phyloP scores from a whole-genome alignment of 2,329 filamentous ascomycete species.

The Claviceps spartinae region DNA sequence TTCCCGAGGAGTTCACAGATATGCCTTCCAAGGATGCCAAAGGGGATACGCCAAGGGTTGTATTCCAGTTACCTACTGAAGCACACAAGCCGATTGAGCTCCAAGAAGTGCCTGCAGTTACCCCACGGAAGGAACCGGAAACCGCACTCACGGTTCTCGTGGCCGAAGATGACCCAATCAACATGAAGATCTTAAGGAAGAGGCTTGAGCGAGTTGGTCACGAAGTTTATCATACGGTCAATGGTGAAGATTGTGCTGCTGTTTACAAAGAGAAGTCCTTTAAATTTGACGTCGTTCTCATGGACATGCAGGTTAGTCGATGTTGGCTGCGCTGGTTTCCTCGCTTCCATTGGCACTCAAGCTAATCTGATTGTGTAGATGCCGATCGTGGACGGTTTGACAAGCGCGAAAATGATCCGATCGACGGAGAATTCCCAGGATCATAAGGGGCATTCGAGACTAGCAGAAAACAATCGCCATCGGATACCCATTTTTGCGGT shows the following conservation, averaged over 20 bases:
- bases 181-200: conserved; percentile 70
- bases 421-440: conserved; percentile 46
- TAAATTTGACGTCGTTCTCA: conserved; percentile 66
- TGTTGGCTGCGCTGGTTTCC: not conserved
- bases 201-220: conserved; percentile 66
- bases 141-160: conserved; percentile 50
- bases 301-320: conserved; percentile 78
- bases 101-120: conserved; percentile 11
- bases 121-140: conserved; percentile 10
- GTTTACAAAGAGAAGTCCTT: conserved; percentile 50
- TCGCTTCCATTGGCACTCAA: not conserved
- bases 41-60: conserved; percentile 19
- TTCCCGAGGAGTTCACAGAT: conserved; percentile 32
- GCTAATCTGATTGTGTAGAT: conserved; percentile 42
- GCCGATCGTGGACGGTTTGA: conserved; percentile 79
- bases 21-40: conserved; percentile 17
- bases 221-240: conserved; percentile 56
- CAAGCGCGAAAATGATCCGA: conserved; percentile 72
- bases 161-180: conserved; percentile 80
- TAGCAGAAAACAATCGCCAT: conserved; percentile 49
- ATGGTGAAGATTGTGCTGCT: conserved; percentile 71
- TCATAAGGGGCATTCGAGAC: conserved; percentile 38
- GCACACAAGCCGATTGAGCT: conserved; percentile 2
- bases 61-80: conserved; percentile 25
- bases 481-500: conserved; percentile 75